Percentiles rank a stretch among this genome's conserved stretches.
Conservation (phyloP, 2,329 filamentous ascomycete genomes). For the Paraconiothyrium brasiliense region DNA sequence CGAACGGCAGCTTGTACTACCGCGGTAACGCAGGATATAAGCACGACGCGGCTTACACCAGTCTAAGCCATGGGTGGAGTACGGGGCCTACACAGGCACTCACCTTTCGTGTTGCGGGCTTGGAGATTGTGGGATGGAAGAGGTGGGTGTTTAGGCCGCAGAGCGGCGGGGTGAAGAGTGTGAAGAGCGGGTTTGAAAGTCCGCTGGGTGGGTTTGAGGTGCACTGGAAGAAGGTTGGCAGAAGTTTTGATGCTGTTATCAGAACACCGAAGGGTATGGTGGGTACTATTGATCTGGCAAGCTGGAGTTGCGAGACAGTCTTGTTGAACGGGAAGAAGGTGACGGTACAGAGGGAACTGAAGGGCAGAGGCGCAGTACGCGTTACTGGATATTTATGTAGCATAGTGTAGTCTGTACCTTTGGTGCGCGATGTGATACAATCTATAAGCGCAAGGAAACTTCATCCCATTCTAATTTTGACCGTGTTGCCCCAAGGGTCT, state of each 20-base stretch:
- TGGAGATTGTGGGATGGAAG: constrained; percentile 30
- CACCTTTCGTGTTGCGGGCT: constrained; percentile 20
- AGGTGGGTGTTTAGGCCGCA: constrained; percentile 40
- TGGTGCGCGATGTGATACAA: too few relatives aligned
- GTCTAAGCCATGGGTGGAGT: constrained; percentile 50
- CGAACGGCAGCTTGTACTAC: constrained; percentile 52
- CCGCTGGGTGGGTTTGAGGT: constrained; percentile 25
- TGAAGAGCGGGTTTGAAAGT: constrained; percentile 29
- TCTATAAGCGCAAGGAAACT: too few relatives aligned
- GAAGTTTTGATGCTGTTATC: neutral
- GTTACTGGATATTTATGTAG: neutral
- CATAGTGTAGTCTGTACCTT: neutral
- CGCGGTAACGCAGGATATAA: constrained; percentile 42
- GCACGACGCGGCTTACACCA: constrained; percentile 45
- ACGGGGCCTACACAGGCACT: constrained; percentile 34
- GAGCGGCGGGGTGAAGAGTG: constrained; percentile 27
- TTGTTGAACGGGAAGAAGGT: neutral
- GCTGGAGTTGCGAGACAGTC: neutral
- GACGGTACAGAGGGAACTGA: neutral
- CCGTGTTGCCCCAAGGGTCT: too few relatives aligned
- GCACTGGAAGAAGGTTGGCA: constrained; percentile 11
- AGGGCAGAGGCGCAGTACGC: neutral
- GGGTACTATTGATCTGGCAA: neutral
- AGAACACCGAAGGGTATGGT: neutral
- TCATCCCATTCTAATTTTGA: too few relatives aligned